Base-by-base conservation (phyloP, 2,329 filamentous ascomycete genomes). In the Paraconiothyrium sp. region DNA sequence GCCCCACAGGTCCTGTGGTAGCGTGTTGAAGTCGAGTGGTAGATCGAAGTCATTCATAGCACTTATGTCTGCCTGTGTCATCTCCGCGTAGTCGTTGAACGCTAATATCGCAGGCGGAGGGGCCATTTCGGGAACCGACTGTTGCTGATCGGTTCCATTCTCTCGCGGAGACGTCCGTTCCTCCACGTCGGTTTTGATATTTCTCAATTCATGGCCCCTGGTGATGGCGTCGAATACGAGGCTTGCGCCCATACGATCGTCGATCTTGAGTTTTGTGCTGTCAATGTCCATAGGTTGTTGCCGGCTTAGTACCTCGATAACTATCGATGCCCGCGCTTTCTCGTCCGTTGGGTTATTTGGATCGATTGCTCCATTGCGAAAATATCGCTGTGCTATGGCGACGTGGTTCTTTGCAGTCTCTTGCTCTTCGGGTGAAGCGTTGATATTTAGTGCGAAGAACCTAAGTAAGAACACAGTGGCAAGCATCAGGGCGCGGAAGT, bases 391-490 rank as follows among this genome's bases (percentile, higher is more conserved):
- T 7, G 66, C 66, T 7, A 70, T 68, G 11, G 68, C 63, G 10
- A 72, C 62, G 46, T 71, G 68, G 44, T 72, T 71, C n/a, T 66
- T 66, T 11, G 70, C 68, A 4, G 68, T 39, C 44, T 71, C 68
- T 46, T 66, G 68, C 51, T 72, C 68, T 47, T 70, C 68, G 4
- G 65, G 50, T 9, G 61, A 51, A 13, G 66, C 67, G 46, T 61
- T 56, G 32, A 55, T 65, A 46, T 70, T 72, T 11, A 71, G 57
- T 8, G 60, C 66, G 52, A 72, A 72, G 61, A 70, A 70, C 16
- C 68, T 67, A 14, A 72, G 64, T 1, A 71, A 62, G 46, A 70
- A 72, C 10, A 68, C 52, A 2, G 65, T 66, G 0, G 68, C 67
- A 7, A 72, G 57, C 24, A 65, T 52, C 4, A 70, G 54, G 4